phyloP scores from a whole-genome alignment of 345 rosid species.

The Citrus maxima region DNA sequence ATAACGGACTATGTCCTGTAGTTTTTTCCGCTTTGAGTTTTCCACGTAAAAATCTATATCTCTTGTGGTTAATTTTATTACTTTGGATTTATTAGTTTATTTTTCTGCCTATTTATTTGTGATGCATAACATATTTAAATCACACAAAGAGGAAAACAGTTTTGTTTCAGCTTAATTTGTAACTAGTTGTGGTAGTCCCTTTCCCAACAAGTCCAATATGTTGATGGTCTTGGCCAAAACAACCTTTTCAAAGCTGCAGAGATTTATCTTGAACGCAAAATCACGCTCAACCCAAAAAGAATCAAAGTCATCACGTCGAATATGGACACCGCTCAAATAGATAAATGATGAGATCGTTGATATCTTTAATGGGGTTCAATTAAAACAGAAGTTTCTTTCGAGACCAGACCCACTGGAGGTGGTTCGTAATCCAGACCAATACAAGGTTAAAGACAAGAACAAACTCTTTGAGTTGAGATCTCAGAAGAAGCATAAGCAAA shows the following conservation, averaged over 20 bases:
- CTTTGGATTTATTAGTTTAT: too few relatives aligned
- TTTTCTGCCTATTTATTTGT: too few relatives aligned
- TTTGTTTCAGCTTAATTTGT: too few relatives aligned
- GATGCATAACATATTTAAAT: too few relatives aligned
- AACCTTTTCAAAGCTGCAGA: slow-evolving; percentile 29
- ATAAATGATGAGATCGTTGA: slow-evolving; percentile 12
- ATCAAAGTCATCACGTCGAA: slow-evolving; percentile 19
- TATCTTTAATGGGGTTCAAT: slow-evolving; percentile 15
- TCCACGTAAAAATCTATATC: too few relatives aligned
- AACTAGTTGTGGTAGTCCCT: too few relatives aligned
- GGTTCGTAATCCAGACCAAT: neutral
- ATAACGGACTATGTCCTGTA: too few relatives aligned
- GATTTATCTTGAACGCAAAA: slow-evolving; percentile 35
- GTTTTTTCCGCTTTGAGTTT: too few relatives aligned
- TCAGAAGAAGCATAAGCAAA: slow-evolving; percentile 29
- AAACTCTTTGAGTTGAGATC: slow-evolving; percentile 24
- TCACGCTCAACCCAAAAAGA: slow-evolving; percentile 6
- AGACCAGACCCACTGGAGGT: neutral
- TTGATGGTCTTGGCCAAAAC: slow-evolving; percentile 30
- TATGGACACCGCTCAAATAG: slow-evolving; percentile 11
- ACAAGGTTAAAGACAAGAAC: neutral
- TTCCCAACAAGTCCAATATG: slow-evolving; percentile 14
- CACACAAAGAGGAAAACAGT: rapidly evolving
- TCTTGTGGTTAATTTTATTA: too few relatives aligned
- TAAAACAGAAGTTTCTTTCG: slow-evolving; percentile 23